Base-by-base conservation (phyloP, 2,329 filamentous ascomycete genomes). In the Ascochyta koolunga region DNA sequence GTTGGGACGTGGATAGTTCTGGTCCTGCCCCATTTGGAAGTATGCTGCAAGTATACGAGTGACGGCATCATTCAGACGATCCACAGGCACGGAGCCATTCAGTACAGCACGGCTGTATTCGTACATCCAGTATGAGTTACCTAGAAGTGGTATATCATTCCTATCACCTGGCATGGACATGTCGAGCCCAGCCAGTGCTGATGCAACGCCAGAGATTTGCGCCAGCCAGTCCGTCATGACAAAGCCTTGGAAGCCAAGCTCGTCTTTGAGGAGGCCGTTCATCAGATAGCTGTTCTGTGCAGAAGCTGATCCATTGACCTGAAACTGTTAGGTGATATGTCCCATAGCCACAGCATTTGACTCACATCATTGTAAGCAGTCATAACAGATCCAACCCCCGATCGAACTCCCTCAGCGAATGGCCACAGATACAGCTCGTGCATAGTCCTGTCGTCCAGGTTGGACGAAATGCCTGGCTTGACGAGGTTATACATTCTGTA, bases 161-260 rank as follows among this genome's bases (percentile, higher is more conserved):
- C 61, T 90, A 59, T 93, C 90, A 15, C 87, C 87, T 11, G 87
- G 87, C 87, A 90, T 89, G 10, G 85, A 83, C 84, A 95, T 88
- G 64, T 97, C 93, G 5, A 97, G 80, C 0, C 93, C 93, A 15
- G 91, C 88, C 7, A 96, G 77, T 6, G 91, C 89, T 54, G 86
- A 89, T 13, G 83, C 84, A 0, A 96, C 90, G 5, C 93, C 93
- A 8, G 88, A 88, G 58, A 90, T 86, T 69, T 96, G 91, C 0
- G 90, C 90, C 2, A 95, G 80, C 92, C 92, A 96, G 71, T 96
- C 93, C 1, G 86, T 88, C 82, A 95, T 90, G n/a, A 93, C 86
- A 50, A 91, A 93, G 0, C 91, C 91, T 71, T 95, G 89, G 67
- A 96, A 96, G 8, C 90, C 91, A 4, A 95, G 80, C 70, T 96